Evolutionary conservation across 2,329 filamentous ascomycete species (phyloP), one percentile per base, ranked within the genome.

Genomic region (Sphaceloma murrayae): DNA sequence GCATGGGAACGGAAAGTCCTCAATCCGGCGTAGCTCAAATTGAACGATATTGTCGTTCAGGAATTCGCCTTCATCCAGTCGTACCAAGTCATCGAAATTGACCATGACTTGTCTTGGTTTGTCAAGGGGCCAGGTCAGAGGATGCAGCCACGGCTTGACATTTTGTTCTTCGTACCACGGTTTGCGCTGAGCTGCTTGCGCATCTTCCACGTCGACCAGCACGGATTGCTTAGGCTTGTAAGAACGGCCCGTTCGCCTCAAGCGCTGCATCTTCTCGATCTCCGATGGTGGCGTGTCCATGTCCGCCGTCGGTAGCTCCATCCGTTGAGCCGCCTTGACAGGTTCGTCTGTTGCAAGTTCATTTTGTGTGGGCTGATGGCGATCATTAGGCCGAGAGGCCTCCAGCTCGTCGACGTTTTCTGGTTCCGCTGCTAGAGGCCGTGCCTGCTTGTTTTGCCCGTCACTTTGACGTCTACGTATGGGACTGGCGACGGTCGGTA

Each of bases 11-110:
- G n/a, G n/a, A n/a, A n/a, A n/a, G n/a, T n/a, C n/a, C 39, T 59
- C 52, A 21, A 58, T 52, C 32, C 49, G 60, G 48, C 82, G 78
- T 45, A 94, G 69, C 57, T 93, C 94, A 58, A 95, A 95, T 40
- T 77, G 79, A 52, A 98, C 83, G 19, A 98, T 67, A 56, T 86
- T 94, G 65, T 98, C 91, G 58, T 98, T 98, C 32, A 98, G 65
- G 48, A 83, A 94, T 53, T 94, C 76, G 9, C 80, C 84, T 50
- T 93, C 84, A 48, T 94, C 80, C 2, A 98, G 72, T 31, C 85
- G 74, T 14, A 72, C 65, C 24, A 96, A 78, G 56, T 91, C 85
- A n/a, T 73, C 67, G 49, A 73, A 77, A 46, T 84, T 75, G 1
- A 91, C 77, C 1, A 73, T 77, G 1, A 80, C 76, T 49, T 78